Base-by-base conservation (phyloP, 2,329 filamentous ascomycete genomes). In the Aureobasidium sp. region DNA sequence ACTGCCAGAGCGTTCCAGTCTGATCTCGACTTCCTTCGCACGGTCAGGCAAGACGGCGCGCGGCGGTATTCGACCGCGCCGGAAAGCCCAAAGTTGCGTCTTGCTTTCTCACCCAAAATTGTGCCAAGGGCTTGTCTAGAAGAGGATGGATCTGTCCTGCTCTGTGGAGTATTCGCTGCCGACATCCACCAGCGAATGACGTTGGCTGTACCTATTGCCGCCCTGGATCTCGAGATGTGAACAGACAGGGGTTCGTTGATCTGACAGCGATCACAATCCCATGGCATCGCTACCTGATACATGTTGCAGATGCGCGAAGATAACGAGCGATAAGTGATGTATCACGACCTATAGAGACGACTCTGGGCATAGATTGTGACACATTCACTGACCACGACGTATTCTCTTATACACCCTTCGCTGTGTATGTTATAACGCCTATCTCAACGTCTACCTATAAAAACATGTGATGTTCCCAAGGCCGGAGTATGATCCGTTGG, bases 1-100 rank as follows among this genome's bases (percentile, higher is more conserved):
- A 59, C 55, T 48, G 55, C 55, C 43, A 59, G 55, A 48, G 32
- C 55, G 55, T 59, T 59, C 55, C 55, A 59, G 55, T 39, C 55
- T 59, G 43, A 48, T 59, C 55, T 59, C 55, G 55, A 57, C 53
- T 20, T 41, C 36, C 51, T 27, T 55, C 37, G 51, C 51, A 55
- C 51, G 51, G 51, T 55, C 51, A 17, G 24, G 29, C 51, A n/a
- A 41, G 24, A 34, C 50, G 50, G 50, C 50, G 50, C 55, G 32
- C 37, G 51, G 10, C 52, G 52, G 36, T 29, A 20, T 36, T 17
- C 9, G n/a, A 37, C 34, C 32, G 50, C 50, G 32, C 20, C 50
- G 29, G 50, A 39, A 27, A 26, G n/a, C 10, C 34, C 9, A 32
- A 24, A 10, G 20, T 9, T 41, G 51, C 20, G 20, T 20, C 15